Base-by-base conservation (phyloP, 2,329 filamentous ascomycete species). In the Penicillium oxalicum region DNA sequence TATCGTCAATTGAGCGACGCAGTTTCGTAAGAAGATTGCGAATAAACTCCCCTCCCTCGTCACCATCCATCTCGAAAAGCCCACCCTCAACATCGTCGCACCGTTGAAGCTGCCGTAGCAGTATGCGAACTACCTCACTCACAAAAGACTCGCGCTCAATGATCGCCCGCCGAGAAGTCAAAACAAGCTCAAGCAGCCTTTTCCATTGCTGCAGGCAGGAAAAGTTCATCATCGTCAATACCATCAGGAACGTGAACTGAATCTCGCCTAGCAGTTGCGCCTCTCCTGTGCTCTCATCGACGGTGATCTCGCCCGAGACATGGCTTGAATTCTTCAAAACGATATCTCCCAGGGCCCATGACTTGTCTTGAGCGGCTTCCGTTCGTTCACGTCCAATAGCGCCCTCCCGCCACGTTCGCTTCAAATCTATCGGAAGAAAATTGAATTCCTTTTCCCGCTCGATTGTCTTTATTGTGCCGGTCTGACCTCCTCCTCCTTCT, bases 151-250 rank as follows among this genome's bases (percentile, higher is more conserved):
- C 67, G 2, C 74, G 67, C 24, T 75, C 70, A 8, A 56, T 49
- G 12, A 83, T 71, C 2, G 80, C 80, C 36, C 61, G 62, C 13
- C 70, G 72, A 57, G 78, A 83, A 0, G 80, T 84, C 43, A 84
- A 68, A 6, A 83, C 66, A 25, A 85, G 64, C 1, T 68, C 67
- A 8, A 84, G 65, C 9, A 84, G 55, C 34, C 82, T 68, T 59
- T 81, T 83, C 82, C 82, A 85, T 60, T 84, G 81, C 61, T 84
- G 80, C 3, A 84, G 67, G 58, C 81, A 84, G 2, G 80, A 83
- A 61, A 79, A 83, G 60, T 84, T 85, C 70, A 82, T 82, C 53
- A 84, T 69, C 4, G 80, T 82, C 50, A 84, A 59, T 2, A 81
- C 72, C 77, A 81, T 83, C 8, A 84, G 64, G 56, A 84, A 84